Evolutionary conservation across 139 green algal species (phyloP).

Genomic region (Parachlorella kessleri): DNA sequence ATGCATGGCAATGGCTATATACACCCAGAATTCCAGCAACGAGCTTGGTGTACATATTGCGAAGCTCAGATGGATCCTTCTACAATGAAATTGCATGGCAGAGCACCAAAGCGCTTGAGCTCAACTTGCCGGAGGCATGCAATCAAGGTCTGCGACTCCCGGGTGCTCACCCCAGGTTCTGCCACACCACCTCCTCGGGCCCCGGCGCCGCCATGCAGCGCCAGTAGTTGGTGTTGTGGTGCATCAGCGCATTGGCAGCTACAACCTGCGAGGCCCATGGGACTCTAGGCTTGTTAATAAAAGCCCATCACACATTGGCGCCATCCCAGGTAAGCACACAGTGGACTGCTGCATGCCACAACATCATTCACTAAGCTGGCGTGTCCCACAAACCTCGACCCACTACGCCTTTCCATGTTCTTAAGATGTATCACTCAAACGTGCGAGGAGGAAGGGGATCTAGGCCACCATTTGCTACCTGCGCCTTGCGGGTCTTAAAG

Average conservation of each 20-base stretch:
- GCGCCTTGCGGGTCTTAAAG: conserved; percentile 48
- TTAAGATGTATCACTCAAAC: no score
- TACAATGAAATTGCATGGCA: no score
- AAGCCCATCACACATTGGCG: not conserved
- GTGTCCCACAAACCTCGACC: no score
- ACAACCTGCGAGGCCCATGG: conserved; percentile 30
- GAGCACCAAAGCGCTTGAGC: no score
- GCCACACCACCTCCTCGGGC: conserved; percentile 29
- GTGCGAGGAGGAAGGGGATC: no score
- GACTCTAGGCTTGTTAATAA: conserved; percentile 14
- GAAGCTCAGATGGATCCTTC: no score
- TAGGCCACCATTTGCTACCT: not conserved
- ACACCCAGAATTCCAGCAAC: not conserved
- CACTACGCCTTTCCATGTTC: no score
- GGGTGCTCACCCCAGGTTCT: conserved; percentile 12
- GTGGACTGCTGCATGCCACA: not conserved
- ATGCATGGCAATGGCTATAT: not conserved
- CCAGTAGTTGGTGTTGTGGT: conserved; percentile 53
- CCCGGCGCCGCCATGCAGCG: conserved; percentile 36
- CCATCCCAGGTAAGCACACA: not conserved
- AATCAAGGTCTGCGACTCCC: not conserved
- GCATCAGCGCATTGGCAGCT: conserved; percentile 45
- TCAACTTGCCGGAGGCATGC: not conserved
- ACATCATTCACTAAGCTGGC: not conserved
- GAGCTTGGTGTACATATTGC: no score